Evolutionary conservation across 768 basidiomycete species (phyloP).

Genomic region (Agrocybe praecox): DNA sequence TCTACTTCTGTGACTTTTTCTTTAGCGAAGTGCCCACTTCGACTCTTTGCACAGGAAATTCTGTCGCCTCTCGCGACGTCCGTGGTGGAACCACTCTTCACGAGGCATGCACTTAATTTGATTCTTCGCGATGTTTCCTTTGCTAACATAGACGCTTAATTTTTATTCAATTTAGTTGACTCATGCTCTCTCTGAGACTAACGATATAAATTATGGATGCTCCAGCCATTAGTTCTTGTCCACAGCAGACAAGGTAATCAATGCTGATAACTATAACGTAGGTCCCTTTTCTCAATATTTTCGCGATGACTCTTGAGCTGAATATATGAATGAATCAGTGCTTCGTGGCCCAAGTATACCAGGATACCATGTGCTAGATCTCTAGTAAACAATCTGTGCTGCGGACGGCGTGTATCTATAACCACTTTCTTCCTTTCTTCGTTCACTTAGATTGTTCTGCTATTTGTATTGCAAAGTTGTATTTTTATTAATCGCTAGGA

Average conservation of each 20-base stretch:
- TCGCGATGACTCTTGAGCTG: background rate
- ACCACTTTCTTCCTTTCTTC: too few relatives aligned
- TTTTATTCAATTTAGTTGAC: conserved; percentile 31
- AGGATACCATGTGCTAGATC: conserved; percentile 37
- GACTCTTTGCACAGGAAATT: conserved; percentile 43
- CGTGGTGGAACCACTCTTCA: conserved; percentile 51
- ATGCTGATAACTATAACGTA: conserved; percentile 54
- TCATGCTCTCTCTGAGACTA: conserved; percentile 41
- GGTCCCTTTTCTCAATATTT: background rate
- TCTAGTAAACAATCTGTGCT: background rate
- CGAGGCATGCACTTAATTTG: conserved; percentile 28
- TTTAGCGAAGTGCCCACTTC: conserved; percentile 43
- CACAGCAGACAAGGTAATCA: conserved; percentile 30
- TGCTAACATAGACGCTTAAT: background rate
- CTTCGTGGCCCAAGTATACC: conserved; percentile 48
- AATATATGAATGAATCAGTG: conserved; percentile 27
- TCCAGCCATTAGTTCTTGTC: conserved; percentile 40
- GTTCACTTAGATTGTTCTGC: too few relatives aligned
- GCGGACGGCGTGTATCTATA: too few relatives aligned
- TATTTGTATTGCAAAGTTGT: too few relatives aligned
- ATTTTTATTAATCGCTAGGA: too few relatives aligned
- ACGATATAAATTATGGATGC: conserved; percentile 44
- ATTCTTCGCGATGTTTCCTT: background rate
- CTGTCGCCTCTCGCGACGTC: conserved; percentile 44
- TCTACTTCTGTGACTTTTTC: conserved; percentile 51